Conservation (phyloP, 2,329 filamentous ascomycete species). For the Coleophoma eucalyptorum region DNA sequence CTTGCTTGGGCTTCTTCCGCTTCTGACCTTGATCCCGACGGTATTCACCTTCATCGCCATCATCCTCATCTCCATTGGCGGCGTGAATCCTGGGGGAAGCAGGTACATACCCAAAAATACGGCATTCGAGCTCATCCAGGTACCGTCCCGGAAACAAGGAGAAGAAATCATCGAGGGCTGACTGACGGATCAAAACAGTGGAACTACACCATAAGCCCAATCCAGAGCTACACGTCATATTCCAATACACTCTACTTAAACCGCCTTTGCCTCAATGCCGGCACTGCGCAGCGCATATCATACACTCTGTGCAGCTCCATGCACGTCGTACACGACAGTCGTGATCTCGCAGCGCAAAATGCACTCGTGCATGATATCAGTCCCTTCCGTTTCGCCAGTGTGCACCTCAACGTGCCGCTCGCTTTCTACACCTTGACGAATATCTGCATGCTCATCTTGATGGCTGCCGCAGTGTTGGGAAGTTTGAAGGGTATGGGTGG, state of each 20-base stretch:
- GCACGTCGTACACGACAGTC: no score
- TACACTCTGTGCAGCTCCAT: no score
- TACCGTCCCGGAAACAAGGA: no score
- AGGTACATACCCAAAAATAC: no score
- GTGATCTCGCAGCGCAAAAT: slow-evolving; percentile 11
- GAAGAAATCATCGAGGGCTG: no score
- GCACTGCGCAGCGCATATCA: no score
- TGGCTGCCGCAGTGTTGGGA: background rate
- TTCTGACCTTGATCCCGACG: background rate
- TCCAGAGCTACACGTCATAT: no score
- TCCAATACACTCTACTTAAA: no score
- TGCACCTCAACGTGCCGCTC: background rate
- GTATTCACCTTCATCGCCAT: slow-evolving; percentile 3
- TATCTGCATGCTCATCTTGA: background rate
- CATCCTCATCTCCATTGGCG: slow-evolving; percentile 1
- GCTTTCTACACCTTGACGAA: background rate
- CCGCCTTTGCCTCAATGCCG: no score
- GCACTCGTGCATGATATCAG: background rate
- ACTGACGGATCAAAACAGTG: no score
- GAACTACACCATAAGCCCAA: no score
- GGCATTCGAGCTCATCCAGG: no score
- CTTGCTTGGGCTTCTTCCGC: background rate
- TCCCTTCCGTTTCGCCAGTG: background rate
- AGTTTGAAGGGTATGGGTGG: background rate
- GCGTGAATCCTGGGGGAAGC: background rate